A percentile compares a stretch with the other conserved stretches of the same genome.
These are phyloP conservation scores for Fennellomyces sp. DNA, from an alignment of 371 early-diverging fungal genomes.

Conservation along the genomic window DNA sequence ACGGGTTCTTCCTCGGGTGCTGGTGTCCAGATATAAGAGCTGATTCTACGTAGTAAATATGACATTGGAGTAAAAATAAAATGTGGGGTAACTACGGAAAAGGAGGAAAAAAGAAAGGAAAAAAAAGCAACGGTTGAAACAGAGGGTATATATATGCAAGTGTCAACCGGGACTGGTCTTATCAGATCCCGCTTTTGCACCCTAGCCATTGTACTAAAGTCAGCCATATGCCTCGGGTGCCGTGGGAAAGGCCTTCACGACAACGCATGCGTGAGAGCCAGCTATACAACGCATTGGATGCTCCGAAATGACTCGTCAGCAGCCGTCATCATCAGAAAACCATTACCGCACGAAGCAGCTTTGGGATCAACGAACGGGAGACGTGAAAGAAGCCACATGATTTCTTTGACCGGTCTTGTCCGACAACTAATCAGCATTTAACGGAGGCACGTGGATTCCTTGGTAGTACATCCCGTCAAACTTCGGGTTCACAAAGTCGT, in stretches of 20 bases:
- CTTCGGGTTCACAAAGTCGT: neutral
- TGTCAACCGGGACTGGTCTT: neutral
- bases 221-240: too few species aligned
- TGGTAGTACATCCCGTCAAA: neutral
- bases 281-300: too few species aligned
- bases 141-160: neutral
- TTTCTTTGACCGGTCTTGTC: too few species aligned
- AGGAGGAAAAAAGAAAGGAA: neutral
- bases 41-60: neutral
- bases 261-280: too few species aligned
- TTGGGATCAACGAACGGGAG: neutral
- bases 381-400: neutral
- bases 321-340: too few species aligned
- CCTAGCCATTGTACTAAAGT: too few species aligned
- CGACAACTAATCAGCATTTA: neutral
- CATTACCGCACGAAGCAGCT: too few species aligned
- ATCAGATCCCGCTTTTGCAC: slow-evolving; percentile 2
- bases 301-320: too few species aligned
- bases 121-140: neutral
- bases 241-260: too few species aligned
- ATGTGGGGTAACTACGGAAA: neutral
- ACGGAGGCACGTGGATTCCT: neutral
- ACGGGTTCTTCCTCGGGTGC: neutral
- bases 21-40: neutral
- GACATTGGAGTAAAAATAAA: neutral